A percentile compares a stretch with the other conserved stretches of the same genome.
Conservation (phyloP, 2,329 filamentous ascomycete species). For the Hypoxylon sp. region DNA sequence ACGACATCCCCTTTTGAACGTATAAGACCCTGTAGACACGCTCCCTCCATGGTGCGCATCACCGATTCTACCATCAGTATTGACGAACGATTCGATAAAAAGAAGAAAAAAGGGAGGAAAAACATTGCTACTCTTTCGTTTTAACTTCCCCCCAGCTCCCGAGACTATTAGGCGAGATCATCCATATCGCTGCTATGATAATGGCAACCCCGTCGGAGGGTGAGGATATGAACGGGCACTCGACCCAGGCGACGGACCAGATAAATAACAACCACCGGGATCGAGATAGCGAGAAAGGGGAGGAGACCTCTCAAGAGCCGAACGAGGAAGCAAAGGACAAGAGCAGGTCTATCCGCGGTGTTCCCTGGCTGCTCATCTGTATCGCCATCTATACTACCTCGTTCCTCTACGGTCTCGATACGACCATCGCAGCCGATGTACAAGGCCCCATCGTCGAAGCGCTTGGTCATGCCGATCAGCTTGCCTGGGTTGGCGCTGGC, state of each 20-base stretch:
- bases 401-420: slow-evolving; percentile 51
- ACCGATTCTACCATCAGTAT: background rate
- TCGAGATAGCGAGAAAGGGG: background rate
- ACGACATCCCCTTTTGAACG: background rate
- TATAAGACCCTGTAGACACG: background rate
- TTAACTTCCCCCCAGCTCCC: background rate
- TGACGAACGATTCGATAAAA: too few species aligned
- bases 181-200: background rate
- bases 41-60: background rate
- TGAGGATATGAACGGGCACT: background rate
- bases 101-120: too few species aligned
- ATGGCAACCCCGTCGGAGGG: background rate
- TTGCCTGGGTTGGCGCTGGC: slow-evolving; percentile 50
- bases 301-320: background rate
- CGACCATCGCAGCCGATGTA: slow-evolving; percentile 56
- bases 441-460: slow-evolving; percentile 49
- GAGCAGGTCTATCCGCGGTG: slow-evolving; percentile 36
- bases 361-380: slow-evolving; percentile 48
- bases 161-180: background rate
- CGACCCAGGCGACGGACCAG: background rate
- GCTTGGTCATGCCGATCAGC: slow-evolving; percentile 48
- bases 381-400: background rate
- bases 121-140: background rate
- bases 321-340: background rate
- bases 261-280: background rate